These are phyloP conservation scores for Dipteronia dyeriana DNA, from an alignment of 345 rosid genomes.

Conservation along the genomic window DNA sequence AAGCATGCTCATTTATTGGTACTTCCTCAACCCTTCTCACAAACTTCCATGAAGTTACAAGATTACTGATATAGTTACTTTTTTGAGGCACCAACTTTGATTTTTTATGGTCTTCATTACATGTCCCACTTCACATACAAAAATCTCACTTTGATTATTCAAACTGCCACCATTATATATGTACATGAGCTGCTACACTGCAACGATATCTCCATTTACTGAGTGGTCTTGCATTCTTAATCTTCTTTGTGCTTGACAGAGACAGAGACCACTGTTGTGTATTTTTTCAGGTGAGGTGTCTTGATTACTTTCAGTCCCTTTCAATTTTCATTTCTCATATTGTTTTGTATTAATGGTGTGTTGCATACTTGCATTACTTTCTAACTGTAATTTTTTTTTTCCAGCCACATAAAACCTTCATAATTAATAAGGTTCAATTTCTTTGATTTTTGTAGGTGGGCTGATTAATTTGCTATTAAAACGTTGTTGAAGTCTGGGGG, in stretches of 20 bases:
- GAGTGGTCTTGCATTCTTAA: background rate
- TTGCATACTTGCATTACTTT: too few relatives aligned
- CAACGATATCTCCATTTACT: background rate
- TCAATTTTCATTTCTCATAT: background rate
- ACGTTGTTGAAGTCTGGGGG: constrained; percentile 5
- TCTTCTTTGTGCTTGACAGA: constrained; percentile 6
- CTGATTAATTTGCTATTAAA: background rate
- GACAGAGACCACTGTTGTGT: background rate
- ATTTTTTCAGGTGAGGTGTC: constrained; percentile 16
- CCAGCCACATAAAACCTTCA: background rate
- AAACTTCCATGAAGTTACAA: constrained; percentile 33
- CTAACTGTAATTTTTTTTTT: too few relatives aligned
- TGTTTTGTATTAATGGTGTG: too few relatives aligned
- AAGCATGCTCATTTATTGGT: constrained; percentile 5
- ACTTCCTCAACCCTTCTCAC: constrained; percentile 29
- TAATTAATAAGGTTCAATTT: background rate
- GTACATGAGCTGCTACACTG: background rate
- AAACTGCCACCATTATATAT: constrained; percentile 17
- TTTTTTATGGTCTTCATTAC: constrained; percentile 9
- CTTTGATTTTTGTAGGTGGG: constrained; percentile 14
- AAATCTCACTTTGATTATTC: constrained; percentile 12
- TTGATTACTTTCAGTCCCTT: background rate
- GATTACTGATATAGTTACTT: background rate
- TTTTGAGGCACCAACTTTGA: constrained; percentile 26
- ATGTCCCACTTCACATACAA: background rate